Base-by-base conservation (phyloP, 352 stramenopile genomes). In the Globisporangium parvum region DNA sequence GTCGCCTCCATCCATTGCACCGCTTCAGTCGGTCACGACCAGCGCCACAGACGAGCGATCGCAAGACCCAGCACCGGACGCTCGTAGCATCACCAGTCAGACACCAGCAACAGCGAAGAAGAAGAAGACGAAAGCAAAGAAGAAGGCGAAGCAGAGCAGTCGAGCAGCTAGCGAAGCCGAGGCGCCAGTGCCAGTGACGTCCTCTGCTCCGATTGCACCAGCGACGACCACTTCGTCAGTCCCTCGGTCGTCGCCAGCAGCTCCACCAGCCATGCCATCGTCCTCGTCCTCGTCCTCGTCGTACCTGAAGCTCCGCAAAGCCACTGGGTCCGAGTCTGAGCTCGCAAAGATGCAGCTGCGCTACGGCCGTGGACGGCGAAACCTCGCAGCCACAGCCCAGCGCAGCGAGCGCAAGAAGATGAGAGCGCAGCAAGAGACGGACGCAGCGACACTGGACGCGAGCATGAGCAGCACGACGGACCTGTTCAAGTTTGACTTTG, bases 271-370 rank as follows among this genome's bases (percentile, higher is more conserved):
- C 12, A 8, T 8, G 12, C 31, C 6, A 48, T 10, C 28, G 41
- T 26, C 31, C 12, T 20, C 47, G 41, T 26, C 31, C 12, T 20
- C 47, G 5, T 18, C 37, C 5, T 63, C 69, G n/a, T 72, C 75
- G 3, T 84, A 87, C 35, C 26, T 88, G 6, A 84, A 74, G 55
- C 60, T 89, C 39, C 70, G 73, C 21, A 87, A 87, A 39, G 70
- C 77, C 9, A 82, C 71, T 42, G 78, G 73, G 46, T 79, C 69
- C 44, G 79, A 89, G 60, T 84, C 73, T 5, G 79, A 89, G 62
- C 57, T 87, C 37, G 71, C 75, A 21, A 81, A 80, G 59, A 89
- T 89, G 79, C 79, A 89, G 28, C 66, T 89, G 17, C 72, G 69
- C 21, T 89, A 89, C 49, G 79, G 79, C 20, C 69, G 73, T 11